A percentile compares a stretch with the other conserved stretches of the same genome.
Conservation (phyloP, 225 moss, liverwort and hornwort species). For the Straminergon stramineum region DNA sequence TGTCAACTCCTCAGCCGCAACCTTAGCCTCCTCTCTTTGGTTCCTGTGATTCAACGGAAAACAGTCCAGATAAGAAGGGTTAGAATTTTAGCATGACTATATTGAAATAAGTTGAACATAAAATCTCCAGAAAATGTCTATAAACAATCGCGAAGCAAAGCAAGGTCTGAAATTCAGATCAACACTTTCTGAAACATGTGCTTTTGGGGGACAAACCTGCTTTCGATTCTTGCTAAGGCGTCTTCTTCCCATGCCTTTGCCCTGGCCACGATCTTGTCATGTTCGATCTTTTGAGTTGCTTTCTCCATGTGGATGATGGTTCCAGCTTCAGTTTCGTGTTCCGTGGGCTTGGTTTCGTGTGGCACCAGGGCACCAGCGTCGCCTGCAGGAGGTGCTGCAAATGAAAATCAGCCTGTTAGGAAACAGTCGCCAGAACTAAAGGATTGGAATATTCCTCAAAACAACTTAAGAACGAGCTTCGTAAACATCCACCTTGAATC, state of each 20-base stretch:
- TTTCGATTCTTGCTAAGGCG: conserved; percentile 10
- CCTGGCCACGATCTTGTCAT: conserved; percentile 29
- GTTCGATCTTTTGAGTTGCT: conserved; percentile 36
- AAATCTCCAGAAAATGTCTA: not conserved
- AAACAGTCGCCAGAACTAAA: not conserved
- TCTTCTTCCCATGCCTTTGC: conserved; percentile 50
- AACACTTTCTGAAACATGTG: not conserved
- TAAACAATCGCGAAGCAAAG: not conserved
- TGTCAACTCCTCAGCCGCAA: conserved; percentile 25
- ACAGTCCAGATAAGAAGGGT: not conserved
- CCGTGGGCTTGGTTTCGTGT: not conserved
- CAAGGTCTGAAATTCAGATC: too few species aligned
- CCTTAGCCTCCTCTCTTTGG: conserved; percentile 21
- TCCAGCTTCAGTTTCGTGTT: conserved; percentile 17
- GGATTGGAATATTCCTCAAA: not conserved
- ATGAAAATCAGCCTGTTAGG: not conserved
- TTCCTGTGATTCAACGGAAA: not conserved
- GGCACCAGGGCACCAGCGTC: conserved; percentile 2
- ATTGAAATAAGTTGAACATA: not conserved
- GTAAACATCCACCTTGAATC: not conserved
- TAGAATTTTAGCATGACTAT: not conserved
- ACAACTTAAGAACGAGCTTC: not conserved
- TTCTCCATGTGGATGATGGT: conserved; percentile 45
- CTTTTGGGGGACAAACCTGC: not conserved
- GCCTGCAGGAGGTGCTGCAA: not conserved